Percentiles rank a stretch among this genome's conserved stretches.
Evolutionary conservation across 106 monocot genomes (phyloP).

Genomic region (Dendrobium nobile): DNA sequence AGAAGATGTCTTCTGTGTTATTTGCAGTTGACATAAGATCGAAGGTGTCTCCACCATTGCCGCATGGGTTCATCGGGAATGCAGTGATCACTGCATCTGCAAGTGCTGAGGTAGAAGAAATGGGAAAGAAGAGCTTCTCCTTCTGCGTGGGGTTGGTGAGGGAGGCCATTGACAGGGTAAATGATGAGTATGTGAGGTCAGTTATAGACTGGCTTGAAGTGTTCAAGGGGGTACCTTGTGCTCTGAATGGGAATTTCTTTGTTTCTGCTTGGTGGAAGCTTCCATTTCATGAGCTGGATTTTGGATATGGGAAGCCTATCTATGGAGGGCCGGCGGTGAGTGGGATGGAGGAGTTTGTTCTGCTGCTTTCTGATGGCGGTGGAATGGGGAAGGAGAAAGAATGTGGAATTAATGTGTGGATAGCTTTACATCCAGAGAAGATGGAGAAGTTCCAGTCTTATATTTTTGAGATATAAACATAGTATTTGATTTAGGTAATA

Average conservation of each 20-base stretch:
- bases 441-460: conserved; percentile 50
- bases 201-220: conserved; percentile 82
- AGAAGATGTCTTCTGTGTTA: conserved; percentile 33
- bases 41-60: conserved; percentile 56
- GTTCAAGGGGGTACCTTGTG: conserved; percentile 52
- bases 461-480: conserved; percentile 36
- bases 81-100: conserved; percentile 55
- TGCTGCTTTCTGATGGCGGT: conserved; percentile 46
- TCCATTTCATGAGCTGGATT: conserved; percentile 70
- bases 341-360: conserved; percentile 76
- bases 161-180: conserved; percentile 52
- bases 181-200: conserved; percentile 71
- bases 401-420: conserved; percentile 63
- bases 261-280: conserved; percentile 87
- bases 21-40: conserved; percentile 71
- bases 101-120: conserved; percentile 26
- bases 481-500: not conserved
- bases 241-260: conserved; percentile 53
- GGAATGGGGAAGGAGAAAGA: conserved; percentile 7
- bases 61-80: conserved; percentile 44
- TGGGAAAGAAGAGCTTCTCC: conserved; percentile 17
- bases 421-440: conserved; percentile 44
- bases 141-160: conserved; percentile 43
- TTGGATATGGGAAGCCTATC: conserved; percentile 54
- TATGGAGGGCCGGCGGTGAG: conserved; percentile 62